A percentile compares a stretch with the other conserved stretches of the same genome.
phyloP scores from a whole-genome alignment of 768 basidiomycete genomes.

The Cystofilobasidium macerans region DNA sequence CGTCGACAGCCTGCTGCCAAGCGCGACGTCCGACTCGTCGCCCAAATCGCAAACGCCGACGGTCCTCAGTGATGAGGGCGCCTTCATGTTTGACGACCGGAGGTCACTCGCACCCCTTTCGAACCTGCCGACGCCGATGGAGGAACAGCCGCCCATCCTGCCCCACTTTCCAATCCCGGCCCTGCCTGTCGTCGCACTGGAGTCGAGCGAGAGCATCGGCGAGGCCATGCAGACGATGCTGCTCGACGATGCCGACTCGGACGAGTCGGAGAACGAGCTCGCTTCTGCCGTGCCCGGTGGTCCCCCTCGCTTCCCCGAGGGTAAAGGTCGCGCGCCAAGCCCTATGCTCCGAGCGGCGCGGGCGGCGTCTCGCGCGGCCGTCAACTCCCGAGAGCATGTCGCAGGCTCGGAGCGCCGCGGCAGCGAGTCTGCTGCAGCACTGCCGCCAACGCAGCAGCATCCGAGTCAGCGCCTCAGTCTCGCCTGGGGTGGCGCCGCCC shows the following conservation, averaged over 20 bases:
- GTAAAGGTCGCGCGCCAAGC: neutral
- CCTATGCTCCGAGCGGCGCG: neutral
- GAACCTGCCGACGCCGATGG: neutral
- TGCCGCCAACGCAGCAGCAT: neutral
- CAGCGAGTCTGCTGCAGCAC: neutral
- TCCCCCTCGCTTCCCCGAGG: slow-evolving; percentile 14
- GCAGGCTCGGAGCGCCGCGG: no score
- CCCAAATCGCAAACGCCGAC: neutral
- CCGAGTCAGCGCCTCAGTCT: neutral
- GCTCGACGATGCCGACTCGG: slow-evolving; percentile 17
- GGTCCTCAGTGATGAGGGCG: neutral
- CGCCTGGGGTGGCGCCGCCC: neutral
- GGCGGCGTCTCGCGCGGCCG: neutral
- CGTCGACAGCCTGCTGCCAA: no score
- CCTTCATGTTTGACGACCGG: slow-evolving; percentile 15
- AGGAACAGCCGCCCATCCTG: neutral
- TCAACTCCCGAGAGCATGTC: no score
- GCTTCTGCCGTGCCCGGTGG: no score
- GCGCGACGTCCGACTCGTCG: no score
- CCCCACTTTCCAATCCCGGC: neutral
- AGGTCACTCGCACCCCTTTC: neutral
- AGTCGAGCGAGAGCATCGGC: slow-evolving; percentile 12
- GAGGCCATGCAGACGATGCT: slow-evolving; percentile 22
- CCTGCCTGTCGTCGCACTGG: neutral
- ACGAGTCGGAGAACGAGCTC: slow-evolving; percentile 18